phyloP scores from a whole-genome alignment of 495 filamentous ascomycete genomes.

The Immersiella caudata region DNA sequence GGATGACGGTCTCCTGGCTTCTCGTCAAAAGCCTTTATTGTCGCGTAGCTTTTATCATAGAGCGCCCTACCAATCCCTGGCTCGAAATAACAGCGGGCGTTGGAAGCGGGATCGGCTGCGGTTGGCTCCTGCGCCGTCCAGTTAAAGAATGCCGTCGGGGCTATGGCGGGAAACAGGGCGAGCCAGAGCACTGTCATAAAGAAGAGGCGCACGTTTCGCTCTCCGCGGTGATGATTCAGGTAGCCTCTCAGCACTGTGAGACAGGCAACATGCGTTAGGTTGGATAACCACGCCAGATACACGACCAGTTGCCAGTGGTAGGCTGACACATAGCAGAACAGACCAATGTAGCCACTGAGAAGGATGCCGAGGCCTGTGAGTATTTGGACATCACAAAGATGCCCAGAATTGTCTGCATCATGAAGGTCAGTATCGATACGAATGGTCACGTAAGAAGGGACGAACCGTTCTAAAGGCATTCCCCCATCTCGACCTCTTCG shows the following conservation, averaged over 20 bases:
- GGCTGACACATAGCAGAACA: slow-evolving; percentile 13
- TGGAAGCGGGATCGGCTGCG: neutral
- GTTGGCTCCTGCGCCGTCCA: neutral
- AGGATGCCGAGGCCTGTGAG: slow-evolving; percentile 17
- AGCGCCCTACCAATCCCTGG: neutral
- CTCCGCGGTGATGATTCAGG: slow-evolving; percentile 18
- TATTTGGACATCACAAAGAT: slow-evolving; percentile 18
- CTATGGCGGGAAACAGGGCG: neutral
- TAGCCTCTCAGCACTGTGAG: slow-evolving; percentile 37
- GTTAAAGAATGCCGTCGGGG: slow-evolving; percentile 6
- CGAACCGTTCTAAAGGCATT: neutral
- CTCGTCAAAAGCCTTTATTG: neutral
- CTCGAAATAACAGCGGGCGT: slow-evolving; percentile 5
- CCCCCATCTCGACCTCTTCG: neutral
- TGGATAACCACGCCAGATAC: slow-evolving; percentile 47
- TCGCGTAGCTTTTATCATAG: neutral
- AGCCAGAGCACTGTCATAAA: slow-evolving; percentile 1
- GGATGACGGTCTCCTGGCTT: neutral
- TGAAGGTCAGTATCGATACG: neutral
- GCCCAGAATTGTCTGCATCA: neutral
- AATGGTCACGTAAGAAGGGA: neutral
- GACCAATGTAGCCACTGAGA: slow-evolving; percentile 1
- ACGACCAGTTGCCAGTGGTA: slow-evolving; percentile 47
- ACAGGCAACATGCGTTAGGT: slow-evolving; percentile 42
- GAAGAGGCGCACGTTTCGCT: slow-evolving; percentile 5